Evolutionary conservation across 306 rosid species (phyloP).

Genomic region (Echinosophora koreensis): DNA sequence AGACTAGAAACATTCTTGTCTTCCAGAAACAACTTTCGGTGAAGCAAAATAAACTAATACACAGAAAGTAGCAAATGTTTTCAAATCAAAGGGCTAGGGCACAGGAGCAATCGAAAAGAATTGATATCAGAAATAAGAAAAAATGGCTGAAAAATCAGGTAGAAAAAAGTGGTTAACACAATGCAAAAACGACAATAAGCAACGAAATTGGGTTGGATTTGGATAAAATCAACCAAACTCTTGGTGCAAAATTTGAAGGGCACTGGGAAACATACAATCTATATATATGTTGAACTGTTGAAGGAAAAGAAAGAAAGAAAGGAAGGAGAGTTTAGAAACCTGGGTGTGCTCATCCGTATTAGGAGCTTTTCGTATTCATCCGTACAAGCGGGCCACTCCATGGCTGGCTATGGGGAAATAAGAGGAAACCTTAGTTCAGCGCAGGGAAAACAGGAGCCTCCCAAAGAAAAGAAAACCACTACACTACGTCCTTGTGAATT

Average conservation of each 20-base stretch:
- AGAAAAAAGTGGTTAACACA: neutral
- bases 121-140: constrained; percentile 3
- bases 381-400: constrained; percentile 83
- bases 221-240: neutral
- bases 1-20: constrained; percentile 22
- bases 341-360: constrained; percentile 84
- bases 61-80: neutral
- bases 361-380: constrained; percentile 86
- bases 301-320: neutral
- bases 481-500: too few species aligned
- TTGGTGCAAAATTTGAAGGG: neutral
- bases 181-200: neutral
- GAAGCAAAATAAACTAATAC: neutral
- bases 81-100: neutral
- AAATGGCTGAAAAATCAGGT: neutral
- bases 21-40: constrained; percentile 8
- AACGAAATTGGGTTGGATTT: neutral
- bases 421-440: too few species aligned
- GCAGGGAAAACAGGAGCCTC: too few species aligned
- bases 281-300: neutral
- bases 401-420: neutral
- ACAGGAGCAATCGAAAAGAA: neutral
- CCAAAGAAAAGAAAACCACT: too few species aligned
- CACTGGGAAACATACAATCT: neutral
- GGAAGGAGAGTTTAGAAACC: constrained; percentile 55